These are phyloP conservation scores for Kurtzmaniella quercitrusa DNA, from an alignment of 1,139 yeast genomes.

Conservation along the genomic window DNA sequence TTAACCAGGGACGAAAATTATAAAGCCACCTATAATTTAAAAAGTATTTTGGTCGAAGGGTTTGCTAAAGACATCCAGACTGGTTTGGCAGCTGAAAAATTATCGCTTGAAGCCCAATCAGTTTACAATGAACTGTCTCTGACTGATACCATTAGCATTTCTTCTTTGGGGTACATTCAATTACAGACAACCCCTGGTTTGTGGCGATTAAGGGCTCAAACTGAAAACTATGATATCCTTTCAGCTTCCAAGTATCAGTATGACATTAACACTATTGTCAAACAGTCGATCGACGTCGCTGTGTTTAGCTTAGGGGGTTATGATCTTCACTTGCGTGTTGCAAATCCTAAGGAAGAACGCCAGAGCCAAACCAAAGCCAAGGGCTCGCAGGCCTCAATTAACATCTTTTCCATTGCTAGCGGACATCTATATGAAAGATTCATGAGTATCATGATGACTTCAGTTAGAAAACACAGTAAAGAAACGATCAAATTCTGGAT, in stretches of 20 bases:
- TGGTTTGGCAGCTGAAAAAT: conserved; percentile 45
- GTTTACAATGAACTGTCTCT: not conserved
- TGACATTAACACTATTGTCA: conserved; percentile 18
- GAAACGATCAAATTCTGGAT: conserved; percentile 82
- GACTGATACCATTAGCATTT: conserved; percentile 66
- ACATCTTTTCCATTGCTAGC: conserved; percentile 80
- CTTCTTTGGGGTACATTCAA: conserved; percentile 73
- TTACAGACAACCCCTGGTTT: conserved; percentile 65
- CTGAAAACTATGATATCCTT: conserved; percentile 29
- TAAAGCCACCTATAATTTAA: conserved; percentile 24
- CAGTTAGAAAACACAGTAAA: conserved; percentile 61
- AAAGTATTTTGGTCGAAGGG: conserved; percentile 64
- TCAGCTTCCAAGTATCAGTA: conserved; percentile 29
- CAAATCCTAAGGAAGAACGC: not conserved
- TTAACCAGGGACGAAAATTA: conserved; percentile 11
- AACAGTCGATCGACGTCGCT: conserved; percentile 18
- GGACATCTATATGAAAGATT: conserved; percentile 76
- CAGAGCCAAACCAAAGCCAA: conserved; percentile 1
- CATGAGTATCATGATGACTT: conserved; percentile 71
- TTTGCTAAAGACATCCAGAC: conserved; percentile 46
- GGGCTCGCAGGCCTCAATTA: conserved; percentile 52
- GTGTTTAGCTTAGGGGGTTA: conserved; percentile 44
- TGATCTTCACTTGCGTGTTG: conserved; percentile 41
- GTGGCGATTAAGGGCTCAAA: conserved; percentile 46
- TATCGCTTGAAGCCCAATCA: conserved; percentile 38